These are phyloP conservation scores for Phoma herbarum DNA, from an alignment of 2,329 filamentous ascomycete species.

Conservation along the genomic window DNA sequence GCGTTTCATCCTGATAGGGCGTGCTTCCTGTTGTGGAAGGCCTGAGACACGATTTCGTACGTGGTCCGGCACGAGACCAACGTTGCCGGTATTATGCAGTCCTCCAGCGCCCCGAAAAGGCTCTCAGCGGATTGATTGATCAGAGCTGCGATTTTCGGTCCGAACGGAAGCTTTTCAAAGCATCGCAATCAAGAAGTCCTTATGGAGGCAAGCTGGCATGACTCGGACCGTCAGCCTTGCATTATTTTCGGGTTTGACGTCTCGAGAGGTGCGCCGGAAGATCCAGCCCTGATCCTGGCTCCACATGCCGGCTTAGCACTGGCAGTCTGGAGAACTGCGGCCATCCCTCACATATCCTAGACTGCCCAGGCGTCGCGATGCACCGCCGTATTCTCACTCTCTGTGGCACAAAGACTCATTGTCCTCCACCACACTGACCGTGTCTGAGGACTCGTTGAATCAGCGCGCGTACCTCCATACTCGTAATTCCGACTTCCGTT, in stretches of 20 bases:
- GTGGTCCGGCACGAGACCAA: background rate
- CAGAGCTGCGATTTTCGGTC: constrained; percentile 1
- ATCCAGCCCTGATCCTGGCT: constrained; percentile 13
- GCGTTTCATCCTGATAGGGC: constrained; percentile 17
- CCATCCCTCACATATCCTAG: constrained; percentile 17
- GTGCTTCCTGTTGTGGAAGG: constrained; percentile 8
- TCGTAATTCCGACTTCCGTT: constrained; percentile 3
- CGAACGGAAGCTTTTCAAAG: constrained; percentile 4
- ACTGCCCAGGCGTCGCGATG: constrained; percentile 12
- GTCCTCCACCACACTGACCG: constrained; percentile 5
- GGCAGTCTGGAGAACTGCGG: constrained; percentile 10
- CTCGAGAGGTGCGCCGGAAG: constrained; percentile 10
- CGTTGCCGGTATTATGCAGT: background rate
- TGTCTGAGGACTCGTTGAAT: background rate
- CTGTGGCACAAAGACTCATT: constrained; percentile 1
- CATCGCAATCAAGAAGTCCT: background rate
- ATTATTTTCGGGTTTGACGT: constrained; percentile 6
- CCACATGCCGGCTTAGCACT: constrained; percentile 18
- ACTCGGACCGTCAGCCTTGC: background rate
- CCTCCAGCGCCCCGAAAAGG: background rate
- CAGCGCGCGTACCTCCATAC: background rate
- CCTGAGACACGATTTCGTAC: constrained; percentile 3
- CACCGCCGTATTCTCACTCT: constrained; percentile 1
- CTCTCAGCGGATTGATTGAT: background rate
- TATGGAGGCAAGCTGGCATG: background rate